Base-by-base conservation (phyloP, 2,329 filamentous ascomycete species). In the Talaromyces marneffei region DNA sequence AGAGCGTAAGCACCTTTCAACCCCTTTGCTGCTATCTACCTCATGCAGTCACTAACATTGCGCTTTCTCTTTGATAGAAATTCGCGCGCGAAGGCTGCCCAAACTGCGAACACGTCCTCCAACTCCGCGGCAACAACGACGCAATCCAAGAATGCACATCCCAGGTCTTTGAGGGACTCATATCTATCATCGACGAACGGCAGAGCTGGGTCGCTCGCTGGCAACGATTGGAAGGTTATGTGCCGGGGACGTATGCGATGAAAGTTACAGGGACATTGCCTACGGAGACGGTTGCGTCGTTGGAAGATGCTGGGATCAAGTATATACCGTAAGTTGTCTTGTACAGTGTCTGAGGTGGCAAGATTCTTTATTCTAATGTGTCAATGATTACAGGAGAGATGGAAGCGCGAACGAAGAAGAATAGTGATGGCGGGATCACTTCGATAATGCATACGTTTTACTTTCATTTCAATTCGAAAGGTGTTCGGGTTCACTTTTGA, bases 191-290 rank as follows among this genome's bases (percentile, higher is more conserved):
- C 53, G 88, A 97, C 73, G 92, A 92, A n/a, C 79, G 79, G 46
- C 85, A 82, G 67, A 95, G 90, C 70, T 99, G 94, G 94, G 91
- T 97, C 54, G 92, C 93, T n/a, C 90, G 91, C 73, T 97, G 92
- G 89, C 92, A 97, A 81, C 85, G 94, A 8, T 79, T 99, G 63
- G 91, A 97, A 73, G 86, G 85, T 60, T 97, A 96, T 75, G 88
- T 94, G 57, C 85, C 86, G 16, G 94, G 94, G 59, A 87, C 95
- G 62, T 99, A 99, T 78, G 94, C 94, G 18, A 90, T 92, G 60
- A 97, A 97, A 79, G 94, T 99, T 25, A 91, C 89, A 33, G 94
- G 94, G 18, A 86, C 90, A 77, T 71, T 87, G 55, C 82, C 84
- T 0, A 82, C 83, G 44, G 84, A 87, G 61, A 79, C 83, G 40